Percentiles rank a stretch among this genome's conserved stretches.
phyloP scores from a whole-genome alignment of 805 yeast genomes.

The Hanseniaspora nectarophila region DNA sequence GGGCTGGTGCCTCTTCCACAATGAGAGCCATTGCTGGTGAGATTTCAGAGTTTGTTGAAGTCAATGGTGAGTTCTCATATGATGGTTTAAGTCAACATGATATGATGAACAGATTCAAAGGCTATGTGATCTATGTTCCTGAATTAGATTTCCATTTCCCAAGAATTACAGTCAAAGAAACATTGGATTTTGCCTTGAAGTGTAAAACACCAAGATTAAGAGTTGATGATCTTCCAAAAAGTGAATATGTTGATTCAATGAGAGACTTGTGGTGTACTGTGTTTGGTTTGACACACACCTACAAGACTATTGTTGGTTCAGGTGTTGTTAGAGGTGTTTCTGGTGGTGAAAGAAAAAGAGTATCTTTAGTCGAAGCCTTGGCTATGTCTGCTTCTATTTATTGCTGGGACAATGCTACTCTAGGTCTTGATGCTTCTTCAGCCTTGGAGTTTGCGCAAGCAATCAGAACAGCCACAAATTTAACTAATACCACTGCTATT shows the following conservation, averaged over 20 bases:
- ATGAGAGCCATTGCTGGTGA: constrained; percentile 39
- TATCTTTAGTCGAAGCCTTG: constrained; percentile 54
- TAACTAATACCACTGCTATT: constrained; percentile 45
- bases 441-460: constrained; percentile 55
- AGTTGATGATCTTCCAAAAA: constrained; percentile 33
- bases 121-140: constrained; percentile 42
- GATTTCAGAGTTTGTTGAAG: constrained; percentile 29
- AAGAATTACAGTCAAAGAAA: constrained; percentile 39
- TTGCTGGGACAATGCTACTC: constrained; percentile 60
- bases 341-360: constrained; percentile 65
- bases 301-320: constrained; percentile 53
- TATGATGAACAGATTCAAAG: constrained; percentile 37
- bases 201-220: constrained; percentile 38
- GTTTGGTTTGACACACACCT: constrained; percentile 48
- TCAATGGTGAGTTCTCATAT: constrained; percentile 34
- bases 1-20: constrained; percentile 53
- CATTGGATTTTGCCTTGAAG: constrained; percentile 39
- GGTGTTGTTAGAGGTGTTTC: constrained; percentile 60
- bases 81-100: constrained; percentile 40
- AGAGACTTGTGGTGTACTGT: constrained; percentile 35
- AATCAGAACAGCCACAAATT: constrained; percentile 46
- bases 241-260: constrained; percentile 30
- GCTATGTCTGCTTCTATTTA: constrained; percentile 42
- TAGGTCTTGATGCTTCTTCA: constrained; percentile 61
- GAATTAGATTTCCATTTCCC: constrained; percentile 43